Percentiles rank a stretch among this genome's conserved stretches.
phyloP scores from a whole-genome alignment of 352 stramenopile genomes.

The Phytopythium chamaehyphon region DNA sequence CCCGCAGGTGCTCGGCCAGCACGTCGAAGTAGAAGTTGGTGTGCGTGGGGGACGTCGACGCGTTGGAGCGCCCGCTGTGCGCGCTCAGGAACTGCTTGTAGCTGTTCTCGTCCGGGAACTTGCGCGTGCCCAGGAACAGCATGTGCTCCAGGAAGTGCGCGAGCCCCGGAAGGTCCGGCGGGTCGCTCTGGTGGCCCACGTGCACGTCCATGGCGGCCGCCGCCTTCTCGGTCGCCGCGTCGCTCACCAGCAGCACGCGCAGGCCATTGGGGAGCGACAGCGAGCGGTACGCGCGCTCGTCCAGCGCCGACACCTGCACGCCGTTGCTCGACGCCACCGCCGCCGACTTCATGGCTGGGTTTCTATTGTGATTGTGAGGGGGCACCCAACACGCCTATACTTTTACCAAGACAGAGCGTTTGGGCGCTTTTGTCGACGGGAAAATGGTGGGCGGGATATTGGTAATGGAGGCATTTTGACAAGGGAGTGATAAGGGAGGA shows the following conservation, averaged over 20 bases:
- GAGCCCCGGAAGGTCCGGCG: slow-evolving; percentile 76
- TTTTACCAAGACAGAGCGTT: too few species aligned
- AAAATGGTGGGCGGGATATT: too few species aligned
- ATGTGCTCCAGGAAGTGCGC: slow-evolving; percentile 96
- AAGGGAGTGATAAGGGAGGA: too few species aligned
- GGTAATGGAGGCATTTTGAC: too few species aligned
- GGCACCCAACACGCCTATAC: too few species aligned
- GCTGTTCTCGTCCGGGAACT: slow-evolving; percentile 95
- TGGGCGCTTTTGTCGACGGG: too few species aligned
- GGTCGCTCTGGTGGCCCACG: slow-evolving; percentile 92
- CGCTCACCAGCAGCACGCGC: slow-evolving; percentile 85
- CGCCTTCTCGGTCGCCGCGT: slow-evolving; percentile 90
- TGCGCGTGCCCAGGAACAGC: slow-evolving; percentile 95
- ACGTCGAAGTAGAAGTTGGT: slow-evolving; percentile 98
- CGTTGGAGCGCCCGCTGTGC: slow-evolving; percentile 94
- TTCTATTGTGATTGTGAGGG: too few species aligned
- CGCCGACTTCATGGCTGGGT: slow-evolving; percentile 18
- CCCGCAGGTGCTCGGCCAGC: slow-evolving; percentile 63
- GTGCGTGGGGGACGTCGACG: slow-evolving; percentile 94
- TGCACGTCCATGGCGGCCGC: slow-evolving; percentile 94
- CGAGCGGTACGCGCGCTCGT: slow-evolving; percentile 57
- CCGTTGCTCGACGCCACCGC: slow-evolving; percentile 32
- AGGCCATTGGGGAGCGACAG: slow-evolving; percentile 50
- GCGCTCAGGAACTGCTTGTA: slow-evolving; percentile 92
- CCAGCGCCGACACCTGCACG: slow-evolving; percentile 60